A percentile compares a stretch with the other conserved stretches of the same genome.
Evolutionary conservation across 179 eudicot species (phyloP).

Genomic region (Pouteria campechiana): DNA sequence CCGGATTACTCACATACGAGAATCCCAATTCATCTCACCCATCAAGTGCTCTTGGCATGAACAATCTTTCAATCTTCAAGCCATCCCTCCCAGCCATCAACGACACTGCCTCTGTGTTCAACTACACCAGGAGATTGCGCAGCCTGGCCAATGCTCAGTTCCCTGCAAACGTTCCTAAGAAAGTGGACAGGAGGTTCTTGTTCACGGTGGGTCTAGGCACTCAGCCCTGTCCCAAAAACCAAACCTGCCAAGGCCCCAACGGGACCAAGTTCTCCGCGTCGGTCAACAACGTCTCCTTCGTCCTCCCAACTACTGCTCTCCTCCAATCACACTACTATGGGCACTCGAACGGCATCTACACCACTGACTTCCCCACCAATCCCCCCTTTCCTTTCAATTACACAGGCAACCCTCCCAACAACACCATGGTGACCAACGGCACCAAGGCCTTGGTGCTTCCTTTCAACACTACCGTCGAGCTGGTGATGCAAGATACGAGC

Average conservation of each 20-base stretch:
- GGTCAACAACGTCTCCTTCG: conserved; percentile 39
- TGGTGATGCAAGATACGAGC: conserved; percentile 53
- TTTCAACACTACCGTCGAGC: conserved; percentile 37
- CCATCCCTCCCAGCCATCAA: conserved; percentile 15
- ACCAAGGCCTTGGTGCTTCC: conserved; percentile 26
- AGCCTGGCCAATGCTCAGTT: conserved; percentile 20
- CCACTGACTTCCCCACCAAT: conserved; percentile 20
- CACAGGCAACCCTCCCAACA: conserved; percentile 35
- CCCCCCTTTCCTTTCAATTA: conserved; percentile 32
- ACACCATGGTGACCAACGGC: conserved; percentile 26
- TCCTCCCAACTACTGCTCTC: conserved; percentile 28
- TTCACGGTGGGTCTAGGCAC: conserved; percentile 44
- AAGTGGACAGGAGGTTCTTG: conserved; percentile 16
- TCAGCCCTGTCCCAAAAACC: conserved; percentile 21
- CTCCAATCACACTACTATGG: conserved; percentile 37
- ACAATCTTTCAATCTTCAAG: conserved; percentile 15
- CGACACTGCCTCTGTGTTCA: conserved; percentile 20
- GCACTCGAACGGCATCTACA: conserved; percentile 29
- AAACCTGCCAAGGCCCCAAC: conserved; percentile 43
- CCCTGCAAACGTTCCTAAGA: conserved; percentile 19
- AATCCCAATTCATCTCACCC: conserved; percentile 6
- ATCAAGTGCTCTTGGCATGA: background rate
- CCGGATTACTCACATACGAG: conserved; percentile 39
- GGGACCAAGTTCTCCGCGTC: conserved; percentile 32
- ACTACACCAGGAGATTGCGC: conserved; percentile 17